Percentiles rank a stretch among this genome's conserved stretches.
These are phyloP conservation scores for Irpex rosettiformis DNA, from an alignment of 1,284 basidiomycete species.

Conservation along the genomic window DNA sequence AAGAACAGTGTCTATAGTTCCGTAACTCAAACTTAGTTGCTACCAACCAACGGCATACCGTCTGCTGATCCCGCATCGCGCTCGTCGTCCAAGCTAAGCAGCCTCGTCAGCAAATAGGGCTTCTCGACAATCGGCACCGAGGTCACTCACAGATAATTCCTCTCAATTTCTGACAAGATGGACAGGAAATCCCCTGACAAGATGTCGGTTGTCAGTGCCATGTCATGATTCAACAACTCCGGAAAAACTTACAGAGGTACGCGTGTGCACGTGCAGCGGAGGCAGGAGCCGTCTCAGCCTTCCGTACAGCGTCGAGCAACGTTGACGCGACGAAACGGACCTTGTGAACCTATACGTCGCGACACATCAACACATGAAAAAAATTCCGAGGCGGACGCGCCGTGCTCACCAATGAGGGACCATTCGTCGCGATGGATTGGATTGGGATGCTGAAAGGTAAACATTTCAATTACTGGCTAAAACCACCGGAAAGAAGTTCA, in stretches of 20 bases:
- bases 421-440: slow-evolving; percentile 87
- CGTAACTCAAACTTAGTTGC: slow-evolving; percentile 22
- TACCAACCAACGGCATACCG: slow-evolving; percentile 45
- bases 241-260: slow-evolving; percentile 62
- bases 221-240: slow-evolving; percentile 9
- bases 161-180: slow-evolving; percentile 84
- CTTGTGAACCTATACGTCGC: slow-evolving; percentile 63
- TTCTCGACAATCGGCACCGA: slow-evolving; percentile 6
- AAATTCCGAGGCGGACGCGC: neutral
- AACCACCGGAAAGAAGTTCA: slow-evolving; percentile 17
- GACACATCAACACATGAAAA: slow-evolving; percentile 16
- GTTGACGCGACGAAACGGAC: slow-evolving; percentile 88
- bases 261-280: slow-evolving; percentile 76
- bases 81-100: slow-evolving; percentile 67
- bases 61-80: slow-evolving; percentile 58
- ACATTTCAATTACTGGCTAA: slow-evolving; percentile 4
- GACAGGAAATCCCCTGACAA: slow-evolving; percentile 81
- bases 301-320: slow-evolving; percentile 79
- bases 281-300: slow-evolving; percentile 71
- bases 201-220: slow-evolving; percentile 1
- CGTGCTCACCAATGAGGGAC: slow-evolving; percentile 65
- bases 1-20: neutral
- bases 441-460: slow-evolving; percentile 68
- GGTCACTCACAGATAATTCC: slow-evolving; percentile 73
- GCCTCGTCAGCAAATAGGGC: slow-evolving; percentile 18